Base-by-base conservation (phyloP, 2,329 filamentous ascomycete genomes). In the Fusarium tuaranense region DNA sequence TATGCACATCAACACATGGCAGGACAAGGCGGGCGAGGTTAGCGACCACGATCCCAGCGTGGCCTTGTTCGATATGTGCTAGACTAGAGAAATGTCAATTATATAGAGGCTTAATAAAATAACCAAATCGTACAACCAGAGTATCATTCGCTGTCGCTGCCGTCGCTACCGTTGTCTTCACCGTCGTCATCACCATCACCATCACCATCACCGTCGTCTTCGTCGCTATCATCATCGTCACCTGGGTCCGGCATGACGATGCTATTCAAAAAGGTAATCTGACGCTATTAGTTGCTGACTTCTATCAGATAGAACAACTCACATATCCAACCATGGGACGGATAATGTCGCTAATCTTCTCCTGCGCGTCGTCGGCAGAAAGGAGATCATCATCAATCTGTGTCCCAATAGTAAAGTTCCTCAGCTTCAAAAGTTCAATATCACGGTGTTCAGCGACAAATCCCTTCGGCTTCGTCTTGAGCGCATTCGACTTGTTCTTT, bases 381-480 rank as follows among this genome's bases (percentile, higher is more conserved):
- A 97, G 86, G 58, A 94, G 86, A 12, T 87, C 83, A 77, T 95
- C 94, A 14, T 87, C 81, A 39, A 98, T 83, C 79, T 91, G 90
- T 69, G 87, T 91, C 41, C 90, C 88, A 25, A 97, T 83, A 0
- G 93, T 95, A 81, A 93, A 98, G 81, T 92, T 97, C 70, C 92
- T 89, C 79, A 98, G 87, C 77, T 95, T 93, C 65, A 98, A 87
- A 63, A 98, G 87, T 65, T 92, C 91, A 78, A 98, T 95, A 76
- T 98, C 93, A 48, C 89, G 86, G 80, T 98, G 94, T 68, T 94
- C 91, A 22, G 89, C 88, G 53, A 90, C 86, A 80, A 93, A 97
- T 57, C 93, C 94, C 93, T 95, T 96, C 6, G 95, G 95, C 80
- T 92, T 92, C 41, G 91, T 96, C 87, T 97, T 97, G 61, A 98